Evolutionary conservation across 106 monocot species (phyloP), one percentile per base, ranked within the genome.

Genomic region (Iris macrosiphon): DNA sequence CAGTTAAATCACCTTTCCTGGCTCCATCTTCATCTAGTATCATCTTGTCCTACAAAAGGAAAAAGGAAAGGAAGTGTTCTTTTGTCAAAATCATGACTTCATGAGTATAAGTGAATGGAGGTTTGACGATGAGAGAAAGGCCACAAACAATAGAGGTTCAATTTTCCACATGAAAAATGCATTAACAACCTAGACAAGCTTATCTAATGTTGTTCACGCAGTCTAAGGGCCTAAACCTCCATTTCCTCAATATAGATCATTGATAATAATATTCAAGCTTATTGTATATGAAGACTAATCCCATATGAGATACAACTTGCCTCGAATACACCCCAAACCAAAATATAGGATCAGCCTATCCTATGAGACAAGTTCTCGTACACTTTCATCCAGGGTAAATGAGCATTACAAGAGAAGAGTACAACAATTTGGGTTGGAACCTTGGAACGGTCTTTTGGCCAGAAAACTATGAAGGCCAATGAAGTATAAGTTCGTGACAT

Each of bases 11-110:
- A 84, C 79, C 65, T 79, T 71, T 72, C 44, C 23, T 31, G 35
- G 45, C 66, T 72, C 60, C 66, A 35, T 49, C 65, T 71, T 88
- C 88, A 88, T 88, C 88, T 88, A 83, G 75, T 88, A 72, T 88
- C 76, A 79, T 70, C 83, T 72, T 68, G 66, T 63, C 83, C 88
- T 88, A 83, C 88, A 88, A 82, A 35, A 72, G 57, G 35, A 60
- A 57, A 67, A 40, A 29, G 52, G 35, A 69, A 49, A 60, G 64
- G 16, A 22, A 49, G 44, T 56, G 30, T 49, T 57, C 47, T 40
- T 37, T 53, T 37, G 17, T 37, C 21, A 42, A 43, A 45, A 35
- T 59, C 31, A 32, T 42, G 52, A 52, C 42, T 46, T 31, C n/a
- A n/a, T n/a, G n/a, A n/a, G n/a, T n/a, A n/a, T n/a, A n/a, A n/a